Percentiles rank a stretch among this genome's conserved stretches.
These are phyloP conservation scores for Acacia crassicarpa DNA, from an alignment of 306 rosid genomes.

Conservation along the genomic window DNA sequence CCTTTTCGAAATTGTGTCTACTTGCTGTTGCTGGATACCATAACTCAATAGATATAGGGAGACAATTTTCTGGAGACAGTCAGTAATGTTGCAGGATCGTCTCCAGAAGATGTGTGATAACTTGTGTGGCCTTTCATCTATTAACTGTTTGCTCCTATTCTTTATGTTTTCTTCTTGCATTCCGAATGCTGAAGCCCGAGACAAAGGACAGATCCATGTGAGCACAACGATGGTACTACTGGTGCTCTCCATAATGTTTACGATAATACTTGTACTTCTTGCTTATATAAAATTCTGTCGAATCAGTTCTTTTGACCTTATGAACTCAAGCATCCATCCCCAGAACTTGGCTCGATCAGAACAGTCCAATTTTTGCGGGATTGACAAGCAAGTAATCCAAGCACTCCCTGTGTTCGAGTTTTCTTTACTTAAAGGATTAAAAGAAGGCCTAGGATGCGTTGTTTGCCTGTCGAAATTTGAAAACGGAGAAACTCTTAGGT, in stretches of 20 bases:
- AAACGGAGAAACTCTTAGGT: slow-evolving; percentile 62
- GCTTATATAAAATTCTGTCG: slow-evolving; percentile 61
- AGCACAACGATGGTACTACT: slow-evolving; percentile 51
- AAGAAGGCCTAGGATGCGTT: slow-evolving; percentile 78
- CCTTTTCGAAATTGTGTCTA: slow-evolving; percentile 14
- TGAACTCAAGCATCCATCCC: background rate
- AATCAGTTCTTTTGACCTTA: slow-evolving; percentile 7
- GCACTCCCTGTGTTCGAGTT: slow-evolving; percentile 77
- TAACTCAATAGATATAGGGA: background rate
- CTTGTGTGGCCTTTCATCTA: background rate
- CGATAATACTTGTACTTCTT: slow-evolving; percentile 51
- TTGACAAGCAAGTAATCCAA: slow-evolving; percentile 60
- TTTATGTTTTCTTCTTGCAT: background rate
- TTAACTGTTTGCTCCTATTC: background rate
- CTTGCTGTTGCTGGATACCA: background rate
- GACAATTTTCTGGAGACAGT: background rate
- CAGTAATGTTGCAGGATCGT: slow-evolving; percentile 1
- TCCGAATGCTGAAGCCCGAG: background rate
- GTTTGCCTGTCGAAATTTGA: slow-evolving; percentile 80
- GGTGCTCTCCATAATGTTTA: slow-evolving; percentile 49
- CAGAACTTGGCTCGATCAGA: slow-evolving; percentile 29
- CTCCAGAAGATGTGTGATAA: slow-evolving; percentile 23
- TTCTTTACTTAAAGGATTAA: slow-evolving; percentile 73
- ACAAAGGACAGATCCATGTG: slow-evolving; percentile 36
- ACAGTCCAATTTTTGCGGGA: slow-evolving; percentile 50